These are phyloP conservation scores for Tinospora cordifolia DNA, from an alignment of 164 flowering plant species.

Conservation along the genomic window DNA sequence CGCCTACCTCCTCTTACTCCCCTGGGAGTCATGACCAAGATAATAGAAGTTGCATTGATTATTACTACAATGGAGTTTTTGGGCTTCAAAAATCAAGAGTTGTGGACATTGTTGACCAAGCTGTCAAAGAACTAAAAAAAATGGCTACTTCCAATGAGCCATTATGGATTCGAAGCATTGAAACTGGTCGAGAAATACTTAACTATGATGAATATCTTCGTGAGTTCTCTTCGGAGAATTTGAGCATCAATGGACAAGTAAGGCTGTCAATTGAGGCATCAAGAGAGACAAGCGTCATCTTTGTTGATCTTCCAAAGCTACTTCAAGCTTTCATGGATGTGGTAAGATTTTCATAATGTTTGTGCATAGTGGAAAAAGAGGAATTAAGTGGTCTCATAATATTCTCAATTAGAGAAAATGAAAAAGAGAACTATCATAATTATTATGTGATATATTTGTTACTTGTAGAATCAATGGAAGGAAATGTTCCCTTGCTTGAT, in stretches of 20 bases:
- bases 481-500: slow-evolving; percentile 87
- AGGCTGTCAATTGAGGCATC: slow-evolving; percentile 83
- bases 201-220: slow-evolving; percentile 86
- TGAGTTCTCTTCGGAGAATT: slow-evolving; percentile 37
- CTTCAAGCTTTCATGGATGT: slow-evolving; percentile 84
- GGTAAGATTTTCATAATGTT: slow-evolving; percentile 28
- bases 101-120: slow-evolving; percentile 47
- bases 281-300: slow-evolving; percentile 70
- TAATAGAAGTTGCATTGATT: slow-evolving; percentile 59
- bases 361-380: too few species aligned
- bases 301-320: slow-evolving; percentile 62
- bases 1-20: slow-evolving; percentile 54
- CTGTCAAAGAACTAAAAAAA: slow-evolving; percentile 59
- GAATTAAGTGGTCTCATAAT: too few species aligned
- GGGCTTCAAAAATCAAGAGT: slow-evolving; percentile 74
- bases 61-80: slow-evolving; percentile 61
- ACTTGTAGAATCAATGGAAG: slow-evolving; percentile 81
- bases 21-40: slow-evolving; percentile 60
- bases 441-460: too few species aligned
- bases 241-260: slow-evolving; percentile 22
- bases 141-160: slow-evolving; percentile 86
- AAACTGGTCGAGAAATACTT: slow-evolving; percentile 89
- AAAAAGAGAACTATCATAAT: too few species aligned
- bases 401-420: too few species aligned
- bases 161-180: slow-evolving; percentile 82